Percentiles rank a stretch among this genome's conserved stretches.
Conservation (phyloP, 257 asterid species). For the Solanum sitiens region DNA sequence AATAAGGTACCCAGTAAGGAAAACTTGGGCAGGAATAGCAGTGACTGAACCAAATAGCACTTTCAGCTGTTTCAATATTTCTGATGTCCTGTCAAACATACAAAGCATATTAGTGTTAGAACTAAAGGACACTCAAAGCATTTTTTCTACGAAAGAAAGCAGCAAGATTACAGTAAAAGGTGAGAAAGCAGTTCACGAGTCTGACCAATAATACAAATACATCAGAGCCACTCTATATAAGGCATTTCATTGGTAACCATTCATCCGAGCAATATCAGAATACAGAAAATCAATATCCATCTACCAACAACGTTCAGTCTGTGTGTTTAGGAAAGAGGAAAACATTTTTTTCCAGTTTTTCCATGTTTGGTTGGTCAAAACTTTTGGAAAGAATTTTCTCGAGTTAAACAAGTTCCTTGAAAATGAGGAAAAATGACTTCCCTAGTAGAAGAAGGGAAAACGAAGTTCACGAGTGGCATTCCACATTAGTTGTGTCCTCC, state of each 20-base stretch:
- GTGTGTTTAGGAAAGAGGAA: not conserved
- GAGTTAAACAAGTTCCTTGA: not conserved
- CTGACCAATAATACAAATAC: not conserved
- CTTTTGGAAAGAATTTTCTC: not conserved
- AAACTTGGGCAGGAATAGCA: slow-evolving; percentile 51
- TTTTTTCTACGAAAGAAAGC: not conserved
- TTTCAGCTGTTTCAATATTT: slow-evolving; percentile 57
- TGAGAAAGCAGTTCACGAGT: not conserved
- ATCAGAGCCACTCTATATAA: not conserved
- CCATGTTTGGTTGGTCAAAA: not conserved
- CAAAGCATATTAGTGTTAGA: not conserved
- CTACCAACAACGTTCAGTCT: not conserved
- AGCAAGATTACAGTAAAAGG: not conserved
- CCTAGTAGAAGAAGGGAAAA: not conserved
- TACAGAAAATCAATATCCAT: not conserved
- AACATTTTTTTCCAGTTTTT: not conserved
- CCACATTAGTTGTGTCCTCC: too few relatives aligned
- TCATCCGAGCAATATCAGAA: not conserved
- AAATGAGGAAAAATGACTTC: not conserved
- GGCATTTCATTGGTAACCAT: not conserved
- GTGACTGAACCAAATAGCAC: slow-evolving; percentile 52
- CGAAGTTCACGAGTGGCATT: too few relatives aligned
- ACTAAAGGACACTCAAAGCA: not conserved
- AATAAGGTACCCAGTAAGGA: slow-evolving; percentile 51
- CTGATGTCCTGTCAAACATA: slow-evolving; percentile 49